Base-by-base conservation (phyloP, 2,329 filamentous ascomycete genomes). In the Allantophomopsis cytisporea region DNA sequence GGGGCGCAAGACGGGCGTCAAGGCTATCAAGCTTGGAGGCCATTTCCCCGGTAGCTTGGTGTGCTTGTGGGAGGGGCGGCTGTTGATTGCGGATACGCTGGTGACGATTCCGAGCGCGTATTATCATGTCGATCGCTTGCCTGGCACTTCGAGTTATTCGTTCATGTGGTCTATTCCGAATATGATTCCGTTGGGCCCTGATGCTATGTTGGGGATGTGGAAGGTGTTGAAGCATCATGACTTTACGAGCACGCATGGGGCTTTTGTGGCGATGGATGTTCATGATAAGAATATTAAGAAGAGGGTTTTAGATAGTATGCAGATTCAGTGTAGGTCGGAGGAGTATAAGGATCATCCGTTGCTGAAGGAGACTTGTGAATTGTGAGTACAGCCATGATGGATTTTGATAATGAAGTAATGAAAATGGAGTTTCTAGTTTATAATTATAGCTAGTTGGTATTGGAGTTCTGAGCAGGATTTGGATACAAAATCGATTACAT, bases 161-260 rank as follows among this genome's bases (percentile, higher is more conserved):
- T 88, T 87, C 59, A 79, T 85, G 70, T 88, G 81, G 79, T 80
- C 77, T 39, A 78, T 81, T 45, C 79, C 79, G 2, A 84, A 86
- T 54, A 66, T 68, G 72, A 86, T 89, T 14, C 83, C 83, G 0
- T 64, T 91, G 20, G 60, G 69, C 1, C 74, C 80, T 0, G 62
- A 68, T 0, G 76, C 76, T 47, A 68, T 89, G 35, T 59, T 66
- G 41, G 60, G 64, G 21, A 88, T 91, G 60, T 91, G 83, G 83
- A 58, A 61, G n/a, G 64, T 76, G 0, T 52, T 89, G 39, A 70
- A 69, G 52, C 58, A 63, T 5, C 70, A 76, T 43, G 64, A 76
- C 1, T 88, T 86, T 47, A 60, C 60, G 11, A 71, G 72, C 43
- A 79, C 81, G 6, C 76, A 83, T 55, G 80, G 83, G 0, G 73